A percentile compares a stretch with the other conserved stretches of the same genome.
Conservation (phyloP, 108 stramenopile genomes). For the Skeletonema tropicum region DNA sequence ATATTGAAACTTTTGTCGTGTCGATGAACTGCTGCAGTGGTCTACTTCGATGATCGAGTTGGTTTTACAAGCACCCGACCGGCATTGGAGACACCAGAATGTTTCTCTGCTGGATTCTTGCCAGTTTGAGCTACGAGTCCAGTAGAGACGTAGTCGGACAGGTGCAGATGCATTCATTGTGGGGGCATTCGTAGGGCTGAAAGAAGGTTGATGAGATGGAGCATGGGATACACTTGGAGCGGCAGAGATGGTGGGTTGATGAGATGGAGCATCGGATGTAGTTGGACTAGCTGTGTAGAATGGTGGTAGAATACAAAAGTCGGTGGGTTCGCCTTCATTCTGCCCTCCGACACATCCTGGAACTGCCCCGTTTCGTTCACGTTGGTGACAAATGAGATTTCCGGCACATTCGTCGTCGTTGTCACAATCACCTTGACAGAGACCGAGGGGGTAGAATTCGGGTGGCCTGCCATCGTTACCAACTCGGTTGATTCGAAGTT, state of each 20-base stretch:
- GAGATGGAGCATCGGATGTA: not conserved
- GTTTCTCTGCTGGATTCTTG: conserved; percentile 58
- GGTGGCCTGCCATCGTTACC: not conserved
- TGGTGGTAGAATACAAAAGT: conserved; percentile 26
- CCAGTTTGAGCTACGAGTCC: conserved; percentile 59
- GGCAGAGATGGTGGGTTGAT: not conserved
- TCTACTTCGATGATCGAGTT: not conserved
- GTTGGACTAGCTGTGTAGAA: not conserved
- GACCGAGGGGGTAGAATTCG: not conserved
- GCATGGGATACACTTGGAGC: not conserved
- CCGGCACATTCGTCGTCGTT: conserved; percentile 25
- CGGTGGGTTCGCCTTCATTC: not conserved
- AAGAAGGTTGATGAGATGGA: not conserved
- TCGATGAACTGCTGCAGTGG: not conserved
- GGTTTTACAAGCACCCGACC: not conserved
- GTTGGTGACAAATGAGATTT: conserved; percentile 24
- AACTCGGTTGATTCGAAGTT: not conserved
- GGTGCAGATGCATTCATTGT: not conserved
- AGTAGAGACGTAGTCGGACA: conserved; percentile 50
- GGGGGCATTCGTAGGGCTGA: not conserved
- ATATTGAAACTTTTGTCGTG: not conserved
- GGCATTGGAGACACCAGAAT: conserved; percentile 57
- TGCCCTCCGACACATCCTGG: conserved; percentile 25
- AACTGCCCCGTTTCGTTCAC: conserved; percentile 2
- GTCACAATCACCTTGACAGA: conserved; percentile 41